A percentile compares a stretch with the other conserved stretches of the same genome.
Evolutionary conservation across 1,139 yeast genomes (phyloP).

Genomic region (Kluyveromyces sp.): DNA sequence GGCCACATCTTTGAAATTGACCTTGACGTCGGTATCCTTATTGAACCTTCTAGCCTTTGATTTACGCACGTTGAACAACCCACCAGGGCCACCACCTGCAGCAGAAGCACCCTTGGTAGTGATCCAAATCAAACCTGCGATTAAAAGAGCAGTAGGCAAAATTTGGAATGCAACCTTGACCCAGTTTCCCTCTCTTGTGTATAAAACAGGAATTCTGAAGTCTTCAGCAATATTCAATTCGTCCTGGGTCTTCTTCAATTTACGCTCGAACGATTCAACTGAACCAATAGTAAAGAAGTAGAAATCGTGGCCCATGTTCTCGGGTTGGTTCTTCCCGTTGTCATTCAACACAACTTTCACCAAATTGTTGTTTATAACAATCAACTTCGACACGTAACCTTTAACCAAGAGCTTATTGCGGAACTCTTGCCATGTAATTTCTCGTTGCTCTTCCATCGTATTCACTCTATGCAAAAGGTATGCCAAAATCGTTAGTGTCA

Average conservation of each 20-base stretch:
- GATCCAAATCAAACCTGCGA: constrained; percentile 66
- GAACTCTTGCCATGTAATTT: constrained; percentile 56
- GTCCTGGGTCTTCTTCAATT: constrained; percentile 53
- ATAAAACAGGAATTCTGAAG: constrained; percentile 57
- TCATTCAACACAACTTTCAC: constrained; percentile 65
- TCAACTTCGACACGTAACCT: constrained; percentile 57
- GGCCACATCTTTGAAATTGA: constrained; percentile 72
- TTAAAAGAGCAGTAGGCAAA: constrained; percentile 60
- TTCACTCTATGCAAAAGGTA: constrained; percentile 27
- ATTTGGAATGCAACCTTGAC: constrained; percentile 50
- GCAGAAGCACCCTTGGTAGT: constrained; percentile 50
- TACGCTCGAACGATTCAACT: constrained; percentile 63
- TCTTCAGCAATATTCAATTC: constrained; percentile 51
- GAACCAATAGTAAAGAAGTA: constrained; percentile 67
- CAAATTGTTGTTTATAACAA: constrained; percentile 55
- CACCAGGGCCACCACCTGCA: constrained; percentile 47
- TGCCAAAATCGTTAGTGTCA: constrained; percentile 26
- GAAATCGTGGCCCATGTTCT: constrained; percentile 37
- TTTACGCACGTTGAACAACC: constrained; percentile 56
- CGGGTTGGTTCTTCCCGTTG: constrained; percentile 41
- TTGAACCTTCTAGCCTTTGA: constrained; percentile 65
- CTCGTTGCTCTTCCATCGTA: constrained; percentile 27
- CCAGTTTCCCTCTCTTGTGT: constrained; percentile 54
- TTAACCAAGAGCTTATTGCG: constrained; percentile 53
- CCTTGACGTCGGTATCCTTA: constrained; percentile 62